Conservation (phyloP, 768 basidiomycete genomes). For the Xerocomellus dryophilus region DNA sequence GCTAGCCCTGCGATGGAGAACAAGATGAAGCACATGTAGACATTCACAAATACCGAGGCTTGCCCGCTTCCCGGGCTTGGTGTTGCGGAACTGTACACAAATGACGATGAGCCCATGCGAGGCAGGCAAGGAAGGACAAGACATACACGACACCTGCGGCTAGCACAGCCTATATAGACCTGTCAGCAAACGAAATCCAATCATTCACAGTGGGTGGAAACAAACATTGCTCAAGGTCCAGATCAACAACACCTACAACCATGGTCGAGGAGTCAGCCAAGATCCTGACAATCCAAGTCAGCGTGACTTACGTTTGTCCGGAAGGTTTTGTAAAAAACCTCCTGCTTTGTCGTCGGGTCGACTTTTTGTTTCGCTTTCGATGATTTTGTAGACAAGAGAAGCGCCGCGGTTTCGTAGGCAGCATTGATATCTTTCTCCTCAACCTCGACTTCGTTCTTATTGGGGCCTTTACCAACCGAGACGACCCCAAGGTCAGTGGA, state of each 20-base stretch:
- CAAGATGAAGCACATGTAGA: constrained; percentile 86
- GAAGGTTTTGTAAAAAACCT: constrained; percentile 87
- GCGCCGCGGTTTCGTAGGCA: constrained; percentile 88
- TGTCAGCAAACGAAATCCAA: constrained; percentile 9
- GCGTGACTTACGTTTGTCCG: constrained; percentile 68
- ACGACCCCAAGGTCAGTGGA: constrained; percentile 84
- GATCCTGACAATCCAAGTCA: not conserved
- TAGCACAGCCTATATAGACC: constrained; percentile 51
- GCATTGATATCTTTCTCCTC: constrained; percentile 85
- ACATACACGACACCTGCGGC: constrained; percentile 73
- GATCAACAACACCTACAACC: constrained; percentile 64
- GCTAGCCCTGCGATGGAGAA: constrained; percentile 88
- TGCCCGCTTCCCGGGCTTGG: constrained; percentile 49
- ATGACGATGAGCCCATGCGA: not conserved
- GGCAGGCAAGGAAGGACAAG: constrained; percentile 4
- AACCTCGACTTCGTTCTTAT: constrained; percentile 84
- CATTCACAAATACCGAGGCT: constrained; percentile 59
- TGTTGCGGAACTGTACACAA: constrained; percentile 31
- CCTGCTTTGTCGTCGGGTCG: constrained; percentile 62
- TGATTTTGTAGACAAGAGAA: constrained; percentile 73
- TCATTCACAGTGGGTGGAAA: constrained; percentile 25
- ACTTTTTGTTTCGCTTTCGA: constrained; percentile 66
- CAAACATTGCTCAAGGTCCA: constrained; percentile 86
- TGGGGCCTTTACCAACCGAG: constrained; percentile 47
- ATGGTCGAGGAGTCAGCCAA: constrained; percentile 14